These are phyloP conservation scores for Colletotrichum cuscutae DNA, from an alignment of 2,329 filamentous ascomycete species.

Conservation along the genomic window DNA sequence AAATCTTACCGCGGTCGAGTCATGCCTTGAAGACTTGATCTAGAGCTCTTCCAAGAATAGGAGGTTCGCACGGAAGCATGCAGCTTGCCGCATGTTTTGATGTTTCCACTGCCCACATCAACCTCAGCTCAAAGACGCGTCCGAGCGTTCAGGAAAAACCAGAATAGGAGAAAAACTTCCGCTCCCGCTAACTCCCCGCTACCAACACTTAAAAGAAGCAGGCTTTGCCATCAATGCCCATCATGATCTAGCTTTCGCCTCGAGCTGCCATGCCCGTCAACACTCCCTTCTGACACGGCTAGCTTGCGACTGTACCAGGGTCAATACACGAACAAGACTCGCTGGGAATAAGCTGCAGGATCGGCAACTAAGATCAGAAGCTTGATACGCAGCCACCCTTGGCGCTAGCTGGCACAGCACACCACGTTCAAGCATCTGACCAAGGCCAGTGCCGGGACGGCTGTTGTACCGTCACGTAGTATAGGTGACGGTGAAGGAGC, in stretches of 20 bases:
- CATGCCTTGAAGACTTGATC: constrained; percentile 5
- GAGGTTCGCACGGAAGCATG: constrained; percentile 6
- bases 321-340: background rate
- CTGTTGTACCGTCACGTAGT: background rate
- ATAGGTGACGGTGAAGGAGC: background rate
- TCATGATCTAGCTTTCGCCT: background rate
- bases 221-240: background rate
- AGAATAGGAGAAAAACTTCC: background rate
- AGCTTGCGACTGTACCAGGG: background rate
- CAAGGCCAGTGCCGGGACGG: background rate
- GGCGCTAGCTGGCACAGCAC: constrained; percentile 1
- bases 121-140: constrained; percentile 22
- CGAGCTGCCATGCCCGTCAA: background rate
- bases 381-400: constrained; percentile 22
- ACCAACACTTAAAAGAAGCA: background rate
- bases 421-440: background rate
- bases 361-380: constrained; percentile 22
- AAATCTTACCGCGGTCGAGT: background rate
- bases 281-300: background rate
- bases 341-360: constrained; percentile 7
- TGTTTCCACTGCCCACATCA: background rate
- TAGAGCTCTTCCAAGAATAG: background rate
- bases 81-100: background rate
- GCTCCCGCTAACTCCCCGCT: background rate
- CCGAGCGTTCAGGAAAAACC: constrained; percentile 3